Percentiles rank a stretch among this genome's conserved stretches.
phyloP scores from a whole-genome alignment of 208 protist genomes.

The Crithidia fasciculata region DNA sequence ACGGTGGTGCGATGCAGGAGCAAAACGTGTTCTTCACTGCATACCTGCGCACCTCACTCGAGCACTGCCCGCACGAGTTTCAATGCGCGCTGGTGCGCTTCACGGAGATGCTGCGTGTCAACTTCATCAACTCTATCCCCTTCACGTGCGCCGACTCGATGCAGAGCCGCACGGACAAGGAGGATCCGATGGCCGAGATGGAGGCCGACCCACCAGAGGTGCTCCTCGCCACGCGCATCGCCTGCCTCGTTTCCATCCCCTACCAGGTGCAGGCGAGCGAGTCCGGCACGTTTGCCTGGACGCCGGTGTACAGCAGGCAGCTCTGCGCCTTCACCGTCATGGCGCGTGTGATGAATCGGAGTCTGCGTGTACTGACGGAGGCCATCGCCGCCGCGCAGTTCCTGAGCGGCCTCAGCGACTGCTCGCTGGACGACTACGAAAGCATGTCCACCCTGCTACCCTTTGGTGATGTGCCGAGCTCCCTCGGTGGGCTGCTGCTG shows the following conservation, averaged over 20 bases:
- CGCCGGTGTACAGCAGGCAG: constrained; percentile 88
- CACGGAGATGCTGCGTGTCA: constrained; percentile 75
- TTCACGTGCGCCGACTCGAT: constrained; percentile 50
- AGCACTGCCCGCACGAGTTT: constrained; percentile 60
- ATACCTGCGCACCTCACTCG: constrained; percentile 65
- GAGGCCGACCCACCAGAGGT: constrained; percentile 47
- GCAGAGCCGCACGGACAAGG: constrained; percentile 1
- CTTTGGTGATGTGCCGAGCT: constrained; percentile 72
- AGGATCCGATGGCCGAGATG: constrained; percentile 1
- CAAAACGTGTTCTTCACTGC: constrained; percentile 39
- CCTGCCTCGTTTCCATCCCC: constrained; percentile 70
- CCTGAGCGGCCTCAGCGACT: constrained; percentile 65
- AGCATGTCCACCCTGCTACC: constrained; percentile 58
- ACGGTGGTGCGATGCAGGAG: constrained; percentile 20
- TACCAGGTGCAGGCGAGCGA: constrained; percentile 49
- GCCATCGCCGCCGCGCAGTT: constrained; percentile 78
- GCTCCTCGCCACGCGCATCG: constrained; percentile 79
- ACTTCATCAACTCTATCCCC: constrained; percentile 53
- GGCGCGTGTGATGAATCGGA: constrained; percentile 73
- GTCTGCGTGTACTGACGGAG: constrained; percentile 85
- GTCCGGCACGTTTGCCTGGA: constrained; percentile 60
- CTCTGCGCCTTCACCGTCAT: constrained; percentile 86
- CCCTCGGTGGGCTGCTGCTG: constrained; percentile 82
- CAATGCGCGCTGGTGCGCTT: constrained; percentile 73
- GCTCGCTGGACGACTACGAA: constrained; percentile 60